Base-by-base conservation (phyloP, 2,329 filamentous ascomycete genomes). In the Fusarium transvaalense region DNA sequence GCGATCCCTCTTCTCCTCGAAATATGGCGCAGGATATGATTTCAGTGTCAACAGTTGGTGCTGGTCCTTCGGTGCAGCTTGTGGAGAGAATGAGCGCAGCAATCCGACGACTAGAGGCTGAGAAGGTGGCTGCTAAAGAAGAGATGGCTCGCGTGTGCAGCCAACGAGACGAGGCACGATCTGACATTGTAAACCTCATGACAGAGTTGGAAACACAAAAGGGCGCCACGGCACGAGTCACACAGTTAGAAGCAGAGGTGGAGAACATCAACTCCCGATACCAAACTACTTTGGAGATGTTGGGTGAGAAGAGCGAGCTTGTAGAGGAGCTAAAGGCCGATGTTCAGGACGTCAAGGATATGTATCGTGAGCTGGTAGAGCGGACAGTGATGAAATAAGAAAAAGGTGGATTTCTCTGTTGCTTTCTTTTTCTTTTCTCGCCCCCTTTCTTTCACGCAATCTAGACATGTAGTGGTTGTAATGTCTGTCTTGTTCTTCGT, bases 41-140 rank as follows among this genome's bases (percentile, higher is more conserved):
- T 31, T 97, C 93, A 3, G 92, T 93, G 9, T 97, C 94, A 1
- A 97, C 95, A 0, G 91, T 93, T 10, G 95, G 91, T 1, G 94
- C 95, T 0, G 96, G 96, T 0, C 96, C 96, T 0, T 95, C 92
- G 0, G 95, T 99, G 2, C 95, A 98, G 79, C 87, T 99, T 1
- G 94, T 99, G 17, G 96, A 98, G 80, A 89, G 95, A 54, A 97
- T 99, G 93, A 97, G 92, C 75, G 93, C 94, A 4, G 93, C 94
- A 0, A 94, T 99, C 43, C 91, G 96, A 12, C 89, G 95, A 8
- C 84, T 99, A 0, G 96, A 99, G 77, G 93, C 89, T 48, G 96
- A 99, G 77, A 97, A 97, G 76, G 92, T 96, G 2, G 92, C 91
- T 2, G 90, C 91, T 15, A 93, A 92, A 75, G 96, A 99, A 76